A percentile compares a stretch with the other conserved stretches of the same genome.
These are phyloP conservation scores for Kodamaea derodonti DNA, from an alignment of 1,139 yeast genomes.

Conservation along the genomic window DNA sequence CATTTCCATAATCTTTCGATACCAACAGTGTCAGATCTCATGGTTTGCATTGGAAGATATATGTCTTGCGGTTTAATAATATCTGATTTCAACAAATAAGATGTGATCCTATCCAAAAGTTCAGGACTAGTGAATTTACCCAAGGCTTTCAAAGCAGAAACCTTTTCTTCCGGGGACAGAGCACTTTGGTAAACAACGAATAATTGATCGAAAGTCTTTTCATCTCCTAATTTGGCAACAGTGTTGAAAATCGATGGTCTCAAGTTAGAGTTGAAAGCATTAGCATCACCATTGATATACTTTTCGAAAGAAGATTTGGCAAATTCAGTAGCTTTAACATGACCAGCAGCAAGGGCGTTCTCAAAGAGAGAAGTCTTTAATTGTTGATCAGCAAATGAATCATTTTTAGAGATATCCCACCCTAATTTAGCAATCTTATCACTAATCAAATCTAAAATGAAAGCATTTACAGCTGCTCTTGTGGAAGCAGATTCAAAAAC, in stretches of 20 bases:
- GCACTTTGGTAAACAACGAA: conserved; percentile 64
- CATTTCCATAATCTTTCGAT: conserved; percentile 70
- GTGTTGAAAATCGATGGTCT: conserved; percentile 65
- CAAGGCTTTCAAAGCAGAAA: conserved; percentile 68
- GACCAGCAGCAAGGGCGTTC: conserved; percentile 62
- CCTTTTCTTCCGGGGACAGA: conserved; percentile 66
- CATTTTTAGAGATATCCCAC: conserved; percentile 60
- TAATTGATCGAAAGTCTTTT: conserved; percentile 59
- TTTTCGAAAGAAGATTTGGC: conserved; percentile 56
- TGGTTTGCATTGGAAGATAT: conserved; percentile 70
- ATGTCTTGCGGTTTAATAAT: conserved; percentile 78
- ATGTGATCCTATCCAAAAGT: conserved; percentile 58
- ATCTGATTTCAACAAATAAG: conserved; percentile 61
- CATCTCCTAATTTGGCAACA: conserved; percentile 67
- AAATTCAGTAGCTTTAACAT: conserved; percentile 49
- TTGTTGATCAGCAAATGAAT: conserved; percentile 69
- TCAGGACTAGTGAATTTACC: conserved; percentile 64
- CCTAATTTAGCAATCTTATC: conserved; percentile 61
- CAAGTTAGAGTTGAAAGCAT: conserved; percentile 77
- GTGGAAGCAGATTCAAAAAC: conserved; percentile 59
- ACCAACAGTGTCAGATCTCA: conserved; percentile 62
- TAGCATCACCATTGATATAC: conserved; percentile 56
- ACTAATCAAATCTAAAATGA: conserved; percentile 58
- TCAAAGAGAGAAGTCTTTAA: conserved; percentile 71
- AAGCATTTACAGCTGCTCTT: conserved; percentile 53